Percentiles rank a stretch among this genome's conserved stretches.
These are phyloP conservation scores for Fomes fomentarius DNA, from an alignment of 1,284 basidiomycete species.

Conservation along the genomic window DNA sequence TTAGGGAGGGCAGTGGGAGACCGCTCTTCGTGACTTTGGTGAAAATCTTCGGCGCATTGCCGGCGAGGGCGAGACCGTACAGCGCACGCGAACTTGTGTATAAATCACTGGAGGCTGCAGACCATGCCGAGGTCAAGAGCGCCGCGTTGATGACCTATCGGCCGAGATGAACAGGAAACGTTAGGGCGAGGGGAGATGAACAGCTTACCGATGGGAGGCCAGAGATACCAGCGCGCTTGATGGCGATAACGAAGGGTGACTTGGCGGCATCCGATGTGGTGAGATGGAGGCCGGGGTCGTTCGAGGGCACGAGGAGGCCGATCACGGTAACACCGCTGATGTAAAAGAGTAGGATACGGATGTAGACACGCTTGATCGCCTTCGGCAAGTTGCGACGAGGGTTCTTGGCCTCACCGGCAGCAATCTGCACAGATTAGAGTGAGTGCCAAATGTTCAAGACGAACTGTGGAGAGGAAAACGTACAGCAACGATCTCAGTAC, in stretches of 20 bases:
- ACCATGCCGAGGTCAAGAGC: slow-evolving; percentile 85
- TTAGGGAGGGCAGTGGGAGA: slow-evolving; percentile 75
- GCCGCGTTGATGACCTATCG: slow-evolving; percentile 84
- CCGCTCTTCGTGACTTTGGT: slow-evolving; percentile 68
- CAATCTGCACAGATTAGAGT: slow-evolving; percentile 46
- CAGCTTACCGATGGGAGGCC: slow-evolving; percentile 65
- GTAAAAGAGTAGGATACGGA: slow-evolving; percentile 79
- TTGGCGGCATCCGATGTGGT: slow-evolving; percentile 61
- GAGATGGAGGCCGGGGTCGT: slow-evolving; percentile 58
- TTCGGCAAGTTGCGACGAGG: slow-evolving; percentile 69
- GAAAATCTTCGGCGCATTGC: slow-evolving; percentile 82
- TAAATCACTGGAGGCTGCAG: slow-evolving; percentile 82
- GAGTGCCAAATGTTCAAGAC: background rate
- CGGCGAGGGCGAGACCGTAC: slow-evolving; percentile 78
- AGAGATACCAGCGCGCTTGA: slow-evolving; percentile 74
- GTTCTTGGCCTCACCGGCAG: slow-evolving; percentile 79
- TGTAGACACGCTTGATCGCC: slow-evolving; percentile 69
- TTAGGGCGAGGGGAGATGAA: background rate
- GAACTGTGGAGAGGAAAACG: slow-evolving; percentile 37
- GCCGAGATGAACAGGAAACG: background rate
- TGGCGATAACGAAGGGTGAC: slow-evolving; percentile 86
- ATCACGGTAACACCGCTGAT: slow-evolving; percentile 61
- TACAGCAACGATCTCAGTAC: slow-evolving; percentile 79
- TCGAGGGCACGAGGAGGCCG: slow-evolving; percentile 77
- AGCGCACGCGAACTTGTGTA: slow-evolving; percentile 84